Evolutionary conservation across 306 rosid genomes (phyloP).

Genomic region (Sphenostylis stenocarpa): DNA sequence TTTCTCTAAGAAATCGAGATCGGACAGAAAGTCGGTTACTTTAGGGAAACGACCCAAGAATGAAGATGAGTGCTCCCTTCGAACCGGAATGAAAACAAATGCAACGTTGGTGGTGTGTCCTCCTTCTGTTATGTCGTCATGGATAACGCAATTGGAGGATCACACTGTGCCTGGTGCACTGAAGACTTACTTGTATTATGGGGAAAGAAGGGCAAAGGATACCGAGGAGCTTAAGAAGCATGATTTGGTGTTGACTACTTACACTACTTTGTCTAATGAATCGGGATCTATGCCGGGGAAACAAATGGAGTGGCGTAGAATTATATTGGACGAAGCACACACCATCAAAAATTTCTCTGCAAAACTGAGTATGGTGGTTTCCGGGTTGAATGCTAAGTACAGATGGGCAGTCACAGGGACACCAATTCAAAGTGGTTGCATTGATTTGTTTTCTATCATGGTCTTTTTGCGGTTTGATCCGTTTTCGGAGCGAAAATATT

Average conservation of each 20-base stretch:
- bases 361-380: conserved; percentile 52
- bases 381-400: conserved; percentile 47
- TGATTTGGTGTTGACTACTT: conserved; percentile 81
- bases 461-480: conserved; percentile 73
- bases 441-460: conserved; percentile 81
- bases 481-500: conserved; percentile 61
- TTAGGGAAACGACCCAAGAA: conserved; percentile 30
- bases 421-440: conserved; percentile 70
- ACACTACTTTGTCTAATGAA: conserved; percentile 55
- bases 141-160: conserved; percentile 65
- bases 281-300: conserved; percentile 40
- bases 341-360: conserved; percentile 63
- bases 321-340: conserved; percentile 85
- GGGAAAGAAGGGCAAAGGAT: conserved; percentile 58
- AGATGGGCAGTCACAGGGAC: conserved; percentile 92
- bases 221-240: conserved; percentile 52
- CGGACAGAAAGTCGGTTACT: background rate
- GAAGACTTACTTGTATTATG: conserved; percentile 71
- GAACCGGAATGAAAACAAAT: background rate
- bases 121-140: conserved; percentile 73
- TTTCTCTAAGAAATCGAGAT: background rate
- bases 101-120: conserved; percentile 77
- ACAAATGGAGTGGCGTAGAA: conserved; percentile 67
- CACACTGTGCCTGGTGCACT: conserved; percentile 55
- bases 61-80: background rate